Evolutionary conservation across 306 rosid genomes (phyloP), one percentile per base, ranked within the genome.

Genomic region (Vigna hirtella): DNA sequence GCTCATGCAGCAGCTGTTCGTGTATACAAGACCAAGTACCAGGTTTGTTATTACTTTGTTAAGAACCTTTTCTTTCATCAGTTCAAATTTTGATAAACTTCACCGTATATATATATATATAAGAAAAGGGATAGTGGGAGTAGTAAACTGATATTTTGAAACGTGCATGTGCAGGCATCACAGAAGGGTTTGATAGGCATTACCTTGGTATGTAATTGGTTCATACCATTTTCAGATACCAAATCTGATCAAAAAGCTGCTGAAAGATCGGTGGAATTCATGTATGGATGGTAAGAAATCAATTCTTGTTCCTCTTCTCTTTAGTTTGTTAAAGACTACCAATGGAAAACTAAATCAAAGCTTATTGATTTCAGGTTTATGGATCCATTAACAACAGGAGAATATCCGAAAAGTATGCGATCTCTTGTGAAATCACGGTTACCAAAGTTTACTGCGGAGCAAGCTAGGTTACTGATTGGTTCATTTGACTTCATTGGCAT

Each of bases 401-500:
- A 92, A 0, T 92, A 92, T 74, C 97, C 96, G 3, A 66, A 53
- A 1, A 86, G 71, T 75, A 90, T 92, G 93, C 42, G 84, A 36
- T 26, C 79, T 5, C 67, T 82, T 0, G 86, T 88, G 2, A 84
- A 90, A 20, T 28, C 74, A 5, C 59, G 93, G 50, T 43, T 90
- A 13, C 97, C 93, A 4, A 85, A 74, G 11, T 92, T 88, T 56
- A 78, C 81, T 0, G 7, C 59, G 51, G 69, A 83, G 15, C 82
- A 92, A 77, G 40, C 89, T 0, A 53, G 18, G 5, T 52, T 64
- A 10, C 26, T 92, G 2, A 85, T 49, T 28, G 93, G 85, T 16
- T 89, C 97, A 9, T 85, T 83, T 18, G 94, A 91, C 53, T 89
- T 91, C 55, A 53, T 91, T 67, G 93, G 94, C 18, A n/a, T 91